Evolutionary conservation across 1,139 yeast genomes (phyloP).

Genomic region (Scheffersomyces quercinus): DNA sequence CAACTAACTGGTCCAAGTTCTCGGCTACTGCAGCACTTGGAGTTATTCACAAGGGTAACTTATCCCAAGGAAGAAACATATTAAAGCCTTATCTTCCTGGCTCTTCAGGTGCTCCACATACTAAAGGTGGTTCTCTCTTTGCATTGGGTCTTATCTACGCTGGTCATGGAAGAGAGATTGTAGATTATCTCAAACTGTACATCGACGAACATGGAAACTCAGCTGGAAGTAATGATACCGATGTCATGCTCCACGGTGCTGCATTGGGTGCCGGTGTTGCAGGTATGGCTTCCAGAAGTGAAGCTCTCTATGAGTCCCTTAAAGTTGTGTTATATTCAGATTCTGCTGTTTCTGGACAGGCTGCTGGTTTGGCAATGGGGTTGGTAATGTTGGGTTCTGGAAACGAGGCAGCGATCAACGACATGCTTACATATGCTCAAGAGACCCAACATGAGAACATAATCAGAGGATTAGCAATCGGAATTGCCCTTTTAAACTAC

Average conservation of each 20-base stretch:
- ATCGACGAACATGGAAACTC: slow-evolving; percentile 68
- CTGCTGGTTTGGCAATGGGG: slow-evolving; percentile 97
- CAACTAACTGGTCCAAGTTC: slow-evolving; percentile 97
- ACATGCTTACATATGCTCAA: slow-evolving; percentile 88
- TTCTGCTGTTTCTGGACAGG: slow-evolving; percentile 93
- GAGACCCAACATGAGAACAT: slow-evolving; percentile 97
- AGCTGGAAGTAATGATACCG: slow-evolving; percentile 73
- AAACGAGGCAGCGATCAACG: slow-evolving; percentile 65
- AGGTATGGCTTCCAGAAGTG: slow-evolving; percentile 88
- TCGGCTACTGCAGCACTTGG: slow-evolving; percentile 98
- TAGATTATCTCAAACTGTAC: slow-evolving; percentile 74
- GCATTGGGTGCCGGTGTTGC: slow-evolving; percentile 95
- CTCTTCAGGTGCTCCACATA: slow-evolving; percentile 72
- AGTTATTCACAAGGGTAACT: slow-evolving; percentile 93
- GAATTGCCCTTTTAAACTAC: slow-evolving; percentile 82
- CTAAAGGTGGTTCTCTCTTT: slow-evolving; percentile 94
- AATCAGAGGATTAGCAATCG: slow-evolving; percentile 86
- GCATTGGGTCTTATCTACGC: slow-evolving; percentile 95
- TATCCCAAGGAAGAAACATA: slow-evolving; percentile 85
- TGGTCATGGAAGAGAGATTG: slow-evolving; percentile 90
- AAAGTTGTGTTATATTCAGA: slow-evolving; percentile 86
- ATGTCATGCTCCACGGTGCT: slow-evolving; percentile 93
- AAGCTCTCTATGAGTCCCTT: slow-evolving; percentile 75
- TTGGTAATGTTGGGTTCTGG: slow-evolving; percentile 95
- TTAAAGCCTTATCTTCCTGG: slow-evolving; percentile 93